Evolutionary conservation across 352 stramenopile species (phyloP).

Genomic region (Saprolegnia parasitica): DNA sequence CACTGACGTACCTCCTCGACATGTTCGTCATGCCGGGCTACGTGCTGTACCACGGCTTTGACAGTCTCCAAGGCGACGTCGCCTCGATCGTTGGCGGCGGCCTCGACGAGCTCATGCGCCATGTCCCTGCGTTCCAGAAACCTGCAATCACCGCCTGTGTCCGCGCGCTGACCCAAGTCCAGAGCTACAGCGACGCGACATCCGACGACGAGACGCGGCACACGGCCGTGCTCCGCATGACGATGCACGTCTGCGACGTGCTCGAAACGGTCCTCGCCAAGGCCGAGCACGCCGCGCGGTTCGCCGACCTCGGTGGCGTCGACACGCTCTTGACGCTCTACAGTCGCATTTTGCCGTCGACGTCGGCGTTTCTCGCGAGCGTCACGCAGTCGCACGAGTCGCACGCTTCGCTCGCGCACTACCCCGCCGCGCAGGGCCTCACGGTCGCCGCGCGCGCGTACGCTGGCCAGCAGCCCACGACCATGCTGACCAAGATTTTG

Average conservation of each 20-base stretch:
- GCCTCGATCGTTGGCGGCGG: conserved; percentile 89
- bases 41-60: conserved; percentile 65
- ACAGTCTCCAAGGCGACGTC: conserved; percentile 92
- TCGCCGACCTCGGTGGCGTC: conserved; percentile 88
- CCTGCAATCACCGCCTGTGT: conserved; percentile 85
- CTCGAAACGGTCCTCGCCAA: conserved; percentile 94
- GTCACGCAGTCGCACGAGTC: conserved; percentile 31
- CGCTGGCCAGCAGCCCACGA: conserved; percentile 80
- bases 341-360: conserved; percentile 78
- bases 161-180: conserved; percentile 85
- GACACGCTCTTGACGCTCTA: conserved; percentile 87
- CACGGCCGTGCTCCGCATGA: conserved; percentile 54
- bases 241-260: conserved; percentile 85
- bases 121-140: conserved; percentile 86
- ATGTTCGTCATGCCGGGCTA: conserved; percentile 90
- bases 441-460: conserved; percentile 86
- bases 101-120: conserved; percentile 95
- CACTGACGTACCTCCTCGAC: conserved; percentile 87
- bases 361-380: conserved; percentile 71
- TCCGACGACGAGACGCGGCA: conserved; percentile 32
- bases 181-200: not conserved
- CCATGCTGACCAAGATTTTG: conserved; percentile 63
- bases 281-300: conserved; percentile 88
- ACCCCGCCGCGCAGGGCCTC: conserved; percentile 85
- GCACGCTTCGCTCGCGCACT: conserved; percentile 60